These are phyloP conservation scores for Ceratocystis harringtonii DNA, from an alignment of 2,329 filamentous ascomycete species.

Conservation along the genomic window DNA sequence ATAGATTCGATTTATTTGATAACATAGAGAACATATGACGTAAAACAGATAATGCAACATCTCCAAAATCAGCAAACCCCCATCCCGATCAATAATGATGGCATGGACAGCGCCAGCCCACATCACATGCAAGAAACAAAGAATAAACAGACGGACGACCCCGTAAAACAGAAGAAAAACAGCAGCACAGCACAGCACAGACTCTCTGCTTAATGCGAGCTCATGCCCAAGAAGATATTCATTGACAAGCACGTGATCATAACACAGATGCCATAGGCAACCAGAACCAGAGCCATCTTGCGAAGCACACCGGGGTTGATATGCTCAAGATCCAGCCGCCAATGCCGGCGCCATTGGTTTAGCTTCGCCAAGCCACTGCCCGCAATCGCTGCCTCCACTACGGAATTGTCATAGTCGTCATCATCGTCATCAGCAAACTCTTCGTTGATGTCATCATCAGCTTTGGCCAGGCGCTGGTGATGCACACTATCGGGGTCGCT, in stretches of 20 bases:
- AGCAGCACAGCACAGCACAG: neutral
- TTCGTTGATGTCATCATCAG: conserved; percentile 72
- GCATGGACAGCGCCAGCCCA: neutral
- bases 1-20: neutral
- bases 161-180: neutral
- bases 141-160: neutral
- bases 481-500: conserved; percentile 74
- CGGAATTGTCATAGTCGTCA: conserved; percentile 19
- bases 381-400: neutral
- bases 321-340: conserved; percentile 46
- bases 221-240: conserved; percentile 39
- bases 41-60: neutral
- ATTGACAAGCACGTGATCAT: conserved; percentile 80
- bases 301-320: conserved; percentile 52
- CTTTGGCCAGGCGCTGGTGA: conserved; percentile 76
- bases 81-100: neutral
- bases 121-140: neutral
- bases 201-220: neutral
- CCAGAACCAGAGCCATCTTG: conserved; percentile 57
- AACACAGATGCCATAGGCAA: conserved; percentile 70
- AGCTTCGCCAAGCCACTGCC: conserved; percentile 25
- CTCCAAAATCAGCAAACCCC: neutral
- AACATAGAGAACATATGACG: neutral
- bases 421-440: conserved; percentile 38
- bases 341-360: conserved; percentile 35